phyloP scores from a whole-genome alignment of 1,284 basidiomycete species.

The Leccinum holopus region DNA sequence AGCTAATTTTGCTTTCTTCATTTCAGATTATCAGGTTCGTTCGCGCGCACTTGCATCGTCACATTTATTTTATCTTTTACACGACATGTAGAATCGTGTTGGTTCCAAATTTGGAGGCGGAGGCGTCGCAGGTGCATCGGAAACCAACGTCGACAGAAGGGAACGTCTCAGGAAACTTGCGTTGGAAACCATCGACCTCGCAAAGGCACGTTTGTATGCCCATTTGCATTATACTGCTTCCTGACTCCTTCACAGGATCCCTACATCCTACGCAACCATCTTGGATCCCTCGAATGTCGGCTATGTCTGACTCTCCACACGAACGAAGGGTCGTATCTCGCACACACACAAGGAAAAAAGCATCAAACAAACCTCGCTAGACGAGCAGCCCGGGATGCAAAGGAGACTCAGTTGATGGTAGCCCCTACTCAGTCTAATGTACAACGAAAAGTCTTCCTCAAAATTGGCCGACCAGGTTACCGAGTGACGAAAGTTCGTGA shows the following conservation, averaged over 20 bases:
- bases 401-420: constrained; percentile 86
- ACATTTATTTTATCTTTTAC: not conserved
- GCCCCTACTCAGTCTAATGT: constrained; percentile 74
- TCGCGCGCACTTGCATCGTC: not conserved
- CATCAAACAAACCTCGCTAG: constrained; percentile 98
- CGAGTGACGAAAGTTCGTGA: constrained; percentile 89
- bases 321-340: constrained; percentile 98
- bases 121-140: constrained; percentile 89
- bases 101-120: constrained; percentile 96
- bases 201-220: constrained; percentile 57
- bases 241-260: constrained; percentile 68
- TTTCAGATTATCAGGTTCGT: constrained; percentile 48
- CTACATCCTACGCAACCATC: constrained; percentile 97
- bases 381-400: constrained; percentile 92
- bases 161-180: constrained; percentile 96
- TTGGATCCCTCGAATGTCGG: constrained; percentile 96
- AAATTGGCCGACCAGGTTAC: constrained; percentile 96
- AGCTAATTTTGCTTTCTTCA: constrained; percentile 7
- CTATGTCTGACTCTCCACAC: constrained; percentile 97
- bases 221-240: not conserved
- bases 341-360: constrained; percentile 99
- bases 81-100: constrained; percentile 73
- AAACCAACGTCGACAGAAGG: constrained; percentile 93
- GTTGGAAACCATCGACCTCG: constrained; percentile 93
- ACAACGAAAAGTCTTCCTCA: constrained; percentile 92